A percentile compares a stretch with the other conserved stretches of the same genome.
Conservation (phyloP, 2,329 filamentous ascomycete species). For the Didymella pinodella region DNA sequence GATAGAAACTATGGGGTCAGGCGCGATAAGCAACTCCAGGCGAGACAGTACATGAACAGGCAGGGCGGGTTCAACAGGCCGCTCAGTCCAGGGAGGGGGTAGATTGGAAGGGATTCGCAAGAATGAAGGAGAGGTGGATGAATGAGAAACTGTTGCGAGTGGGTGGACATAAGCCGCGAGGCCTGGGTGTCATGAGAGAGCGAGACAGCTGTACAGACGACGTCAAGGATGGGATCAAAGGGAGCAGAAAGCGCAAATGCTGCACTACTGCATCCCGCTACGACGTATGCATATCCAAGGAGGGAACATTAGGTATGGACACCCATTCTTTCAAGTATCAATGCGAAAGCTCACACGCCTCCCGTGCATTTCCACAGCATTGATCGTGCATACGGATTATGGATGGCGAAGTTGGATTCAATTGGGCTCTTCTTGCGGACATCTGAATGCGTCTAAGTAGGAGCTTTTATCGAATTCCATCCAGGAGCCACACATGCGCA, state of each 20-base stretch:
- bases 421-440: not conserved
- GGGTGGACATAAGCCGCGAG: not conserved
- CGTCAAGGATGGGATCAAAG: not conserved
- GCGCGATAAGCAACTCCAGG: slow-evolving; percentile 94
- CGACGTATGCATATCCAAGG: not conserved
- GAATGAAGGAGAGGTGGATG: not conserved
- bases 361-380: not conserved
- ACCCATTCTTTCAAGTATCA: not conserved
- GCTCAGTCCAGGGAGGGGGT: slow-evolving; percentile 59
- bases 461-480: not conserved
- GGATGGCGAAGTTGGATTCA: not conserved
- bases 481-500: too few relatives aligned
- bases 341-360: not conserved
- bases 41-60: slow-evolving; percentile 96
- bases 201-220: not conserved
- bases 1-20: slow-evolving; percentile 76
- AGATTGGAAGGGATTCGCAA: not conserved
- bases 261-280: not conserved
- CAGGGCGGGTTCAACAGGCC: slow-evolving; percentile 83
- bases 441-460: not conserved
- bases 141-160: not conserved
- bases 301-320: not conserved
- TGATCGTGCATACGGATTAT: not conserved
- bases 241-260: not conserved
- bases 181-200: not conserved